Percentiles rank a stretch among this genome's conserved stretches.
Conservation (phyloP, 306 rosid genomes). For the Fragaria vesca region DNA sequence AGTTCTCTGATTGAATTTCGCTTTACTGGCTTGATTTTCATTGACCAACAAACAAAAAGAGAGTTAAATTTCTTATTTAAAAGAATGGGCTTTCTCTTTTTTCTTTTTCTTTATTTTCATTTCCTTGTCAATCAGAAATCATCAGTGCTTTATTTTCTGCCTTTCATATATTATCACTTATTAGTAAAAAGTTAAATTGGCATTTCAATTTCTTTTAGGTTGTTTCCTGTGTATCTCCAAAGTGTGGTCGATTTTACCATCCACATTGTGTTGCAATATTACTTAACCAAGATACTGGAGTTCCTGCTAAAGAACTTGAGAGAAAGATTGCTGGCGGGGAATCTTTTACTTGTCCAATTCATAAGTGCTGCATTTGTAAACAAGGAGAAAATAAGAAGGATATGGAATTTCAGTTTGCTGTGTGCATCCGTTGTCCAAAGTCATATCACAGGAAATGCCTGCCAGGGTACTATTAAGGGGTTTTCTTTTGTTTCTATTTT, state of each 20-base stretch:
- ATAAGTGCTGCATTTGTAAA: slow-evolving; percentile 68
- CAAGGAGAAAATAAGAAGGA: slow-evolving; percentile 65
- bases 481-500: slow-evolving; percentile 10
- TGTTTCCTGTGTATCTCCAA: slow-evolving; percentile 67
- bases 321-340: slow-evolving; percentile 60
- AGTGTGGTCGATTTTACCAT: slow-evolving; percentile 87
- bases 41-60: not conserved
- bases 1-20: not conserved
- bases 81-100: not conserved
- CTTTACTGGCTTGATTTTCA: not conserved
- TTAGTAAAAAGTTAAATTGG: not conserved
- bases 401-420: slow-evolving; percentile 68
- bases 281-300: slow-evolving; percentile 38
- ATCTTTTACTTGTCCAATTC: slow-evolving; percentile 77
- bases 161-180: not conserved
- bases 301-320: slow-evolving; percentile 52
- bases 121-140: not conserved
- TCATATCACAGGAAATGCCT: slow-evolving; percentile 90
- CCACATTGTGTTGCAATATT: slow-evolving; percentile 67
- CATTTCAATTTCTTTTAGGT: slow-evolving; percentile 51
- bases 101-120: not conserved
- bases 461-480: slow-evolving; percentile 53
- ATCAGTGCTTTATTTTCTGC: not conserved
- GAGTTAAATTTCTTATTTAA: not conserved
- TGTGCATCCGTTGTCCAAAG: slow-evolving; percentile 89